Evolutionary conservation across 2,329 filamentous ascomycete genomes (phyloP), one percentile per base, ranked within the genome.

Genomic region (Scedosporium apiospermum): DNA sequence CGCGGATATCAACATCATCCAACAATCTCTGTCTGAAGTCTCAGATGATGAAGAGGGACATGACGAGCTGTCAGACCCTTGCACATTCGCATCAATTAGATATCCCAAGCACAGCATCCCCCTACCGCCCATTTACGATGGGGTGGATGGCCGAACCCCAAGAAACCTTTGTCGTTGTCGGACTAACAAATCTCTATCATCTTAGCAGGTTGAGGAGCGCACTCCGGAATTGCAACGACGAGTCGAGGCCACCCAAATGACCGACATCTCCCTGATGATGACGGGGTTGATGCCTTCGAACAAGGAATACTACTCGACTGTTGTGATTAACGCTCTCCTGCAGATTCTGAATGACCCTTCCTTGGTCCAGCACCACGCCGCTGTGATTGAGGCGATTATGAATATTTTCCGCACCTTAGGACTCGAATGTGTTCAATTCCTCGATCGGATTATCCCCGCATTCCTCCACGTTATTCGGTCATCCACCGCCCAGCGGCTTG

Each of bases 181-280:
- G 27, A 42, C 60, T 61, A 61, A 61, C 60, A 55, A 9, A 7
- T n/a, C 60, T 61, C 60, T 14, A 21, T 41, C 26, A 30, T 55
- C 60, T 63, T 68, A 83, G 76, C 90, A 96, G 78, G 92, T 96
- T 61, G 90, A 96, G 72, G 93, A 98, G 73, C 87, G 88, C 66
- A 89, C 88, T 2, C 91, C 92, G 0, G 93, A 97, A 71, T 84
- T 88, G 66, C 90, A 95, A 70, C 83, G 82, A 30, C 82, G 81
- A 21, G 79, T 80, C 46, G 86, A 88, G 67, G 80, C 81, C 1
- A 84, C 82, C 49, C 84, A 86, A 63, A 78, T 96, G 69, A 96
- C 93, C 0, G 95, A 99, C 74, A 96, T 99, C 57, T 95, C 93
- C 3, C 82, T 99, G 34, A 98, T 99, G 81, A 99, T 99, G 93